phyloP scores from a whole-genome alignment of 345 rosid genomes.

The Linum tenue region DNA sequence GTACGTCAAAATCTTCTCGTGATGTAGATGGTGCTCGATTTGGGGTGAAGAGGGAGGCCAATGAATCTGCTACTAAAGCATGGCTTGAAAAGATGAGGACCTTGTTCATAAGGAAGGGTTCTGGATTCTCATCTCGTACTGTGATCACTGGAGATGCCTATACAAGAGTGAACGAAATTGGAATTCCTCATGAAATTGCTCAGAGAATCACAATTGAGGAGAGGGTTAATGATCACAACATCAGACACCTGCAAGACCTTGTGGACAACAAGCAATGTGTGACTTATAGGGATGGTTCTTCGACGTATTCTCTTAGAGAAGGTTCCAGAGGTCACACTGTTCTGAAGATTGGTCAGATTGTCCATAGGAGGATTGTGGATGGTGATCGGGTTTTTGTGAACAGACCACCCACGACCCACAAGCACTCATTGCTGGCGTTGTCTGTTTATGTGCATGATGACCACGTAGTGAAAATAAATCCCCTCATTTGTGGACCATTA shows the following conservation, averaged over 20 bases:
- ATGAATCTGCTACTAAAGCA: constrained; percentile 62
- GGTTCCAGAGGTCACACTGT: constrained; percentile 85
- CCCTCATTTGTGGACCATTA: constrained; percentile 80
- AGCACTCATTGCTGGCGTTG: constrained; percentile 88
- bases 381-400: constrained; percentile 88
- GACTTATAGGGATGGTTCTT: constrained; percentile 64
- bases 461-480: constrained; percentile 89
- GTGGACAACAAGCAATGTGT: constrained; percentile 70
- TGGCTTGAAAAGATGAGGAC: constrained; percentile 92
- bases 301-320: constrained; percentile 71
- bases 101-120: constrained; percentile 79
- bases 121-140: constrained; percentile 93
- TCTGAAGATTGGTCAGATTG: constrained; percentile 73
- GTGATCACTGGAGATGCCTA: constrained; percentile 93
- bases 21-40: constrained; percentile 42
- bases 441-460: constrained; percentile 86
- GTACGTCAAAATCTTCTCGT: constrained; percentile 60
- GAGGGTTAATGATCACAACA: constrained; percentile 63
- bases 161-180: constrained; percentile 68
- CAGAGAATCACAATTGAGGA: constrained; percentile 86
- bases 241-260: constrained; percentile 48
- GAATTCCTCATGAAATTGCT: constrained; percentile 76
- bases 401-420: constrained; percentile 94
- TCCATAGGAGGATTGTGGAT: constrained; percentile 80
- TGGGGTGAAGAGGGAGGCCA: constrained; percentile 46